Conservation (phyloP, 2,329 filamentous ascomycete genomes). For the Aphanoascus verrucosus region DNA sequence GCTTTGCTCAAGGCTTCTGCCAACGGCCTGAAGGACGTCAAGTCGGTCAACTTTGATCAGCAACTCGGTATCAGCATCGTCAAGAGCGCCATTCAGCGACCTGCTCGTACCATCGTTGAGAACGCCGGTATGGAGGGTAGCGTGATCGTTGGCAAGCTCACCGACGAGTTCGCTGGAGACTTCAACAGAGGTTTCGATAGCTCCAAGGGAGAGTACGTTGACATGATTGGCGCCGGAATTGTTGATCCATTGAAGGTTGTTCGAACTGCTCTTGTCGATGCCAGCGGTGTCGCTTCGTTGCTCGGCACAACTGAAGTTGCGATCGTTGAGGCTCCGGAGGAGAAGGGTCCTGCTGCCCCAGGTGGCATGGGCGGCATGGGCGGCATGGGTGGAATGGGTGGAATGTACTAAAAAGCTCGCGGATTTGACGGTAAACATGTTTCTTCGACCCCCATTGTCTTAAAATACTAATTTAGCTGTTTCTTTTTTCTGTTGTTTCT, state of each 20-base stretch:
- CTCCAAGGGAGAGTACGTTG: conserved; percentile 92
- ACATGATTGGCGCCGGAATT: conserved; percentile 96
- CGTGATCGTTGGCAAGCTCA: conserved; percentile 95
- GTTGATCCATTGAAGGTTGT: conserved; percentile 99
- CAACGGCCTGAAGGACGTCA: conserved; percentile 72
- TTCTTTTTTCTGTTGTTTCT: conserved; percentile 1
- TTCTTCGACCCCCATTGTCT: conserved; percentile 14
- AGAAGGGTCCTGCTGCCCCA: conserved; percentile 54
- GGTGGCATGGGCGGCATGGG: conserved; percentile 52
- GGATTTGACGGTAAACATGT: conserved; percentile 7
- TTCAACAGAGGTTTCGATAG: conserved; percentile 99
- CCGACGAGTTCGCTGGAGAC: conserved; percentile 78
- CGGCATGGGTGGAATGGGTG: conserved; percentile 52
- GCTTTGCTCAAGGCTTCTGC: conserved; percentile 93
- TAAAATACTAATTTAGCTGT: conserved; percentile 9
- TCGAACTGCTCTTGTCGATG: conserved; percentile 87
- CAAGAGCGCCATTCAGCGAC: conserved; percentile 94
- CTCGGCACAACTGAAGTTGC: conserved; percentile 97
- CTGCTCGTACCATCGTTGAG: conserved; percentile 90
- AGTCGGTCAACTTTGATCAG: conserved; percentile 95
- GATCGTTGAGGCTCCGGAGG: conserved; percentile 89
- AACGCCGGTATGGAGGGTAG: conserved; percentile 94
- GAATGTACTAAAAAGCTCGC: conserved; percentile 49
- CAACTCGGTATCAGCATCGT: conserved; percentile 95
- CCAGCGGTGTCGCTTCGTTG: conserved; percentile 89